phyloP scores from a whole-genome alignment of 257 asterid species.

The Jacaranda copaia region DNA sequence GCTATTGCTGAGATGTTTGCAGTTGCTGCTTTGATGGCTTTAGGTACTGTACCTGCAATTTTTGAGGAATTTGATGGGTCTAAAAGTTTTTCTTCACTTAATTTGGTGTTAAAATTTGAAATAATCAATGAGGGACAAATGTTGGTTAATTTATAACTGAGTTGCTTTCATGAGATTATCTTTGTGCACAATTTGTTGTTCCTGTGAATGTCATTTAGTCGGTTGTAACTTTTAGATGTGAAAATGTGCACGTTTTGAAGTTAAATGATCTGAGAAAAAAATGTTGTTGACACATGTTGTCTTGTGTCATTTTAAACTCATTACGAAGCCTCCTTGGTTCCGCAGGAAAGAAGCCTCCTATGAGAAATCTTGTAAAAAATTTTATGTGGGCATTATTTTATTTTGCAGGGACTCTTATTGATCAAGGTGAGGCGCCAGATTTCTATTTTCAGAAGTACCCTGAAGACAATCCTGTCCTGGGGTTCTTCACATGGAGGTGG shows the following conservation, averaged over 20 bases:
- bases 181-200: neutral
- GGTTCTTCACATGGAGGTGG: slow-evolving; percentile 88
- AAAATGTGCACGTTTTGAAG: neutral
- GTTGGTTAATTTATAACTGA: neutral
- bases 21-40: slow-evolving; percentile 83
- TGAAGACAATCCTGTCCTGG: slow-evolving; percentile 72
- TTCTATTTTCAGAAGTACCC: slow-evolving; percentile 68
- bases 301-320: too few relatives aligned
- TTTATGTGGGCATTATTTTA: slow-evolving; percentile 1
- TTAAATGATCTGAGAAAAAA: neutral
- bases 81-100: slow-evolving; percentile 5
- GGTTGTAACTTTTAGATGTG: neutral
- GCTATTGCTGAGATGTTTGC: slow-evolving; percentile 83
- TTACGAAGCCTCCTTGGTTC: too few relatives aligned
- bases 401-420: slow-evolving; percentile 68
- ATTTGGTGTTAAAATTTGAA: neutral
- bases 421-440: slow-evolving; percentile 80
- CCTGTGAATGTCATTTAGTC: neutral
- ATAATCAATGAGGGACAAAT: neutral
- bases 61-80: neutral
- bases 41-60: slow-evolving; percentile 54
- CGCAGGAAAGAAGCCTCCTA: too few relatives aligned
- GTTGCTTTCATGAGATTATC: neutral
- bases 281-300: too few relatives aligned
- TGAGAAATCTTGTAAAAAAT: too few relatives aligned